Evolutionary conservation across 768 basidiomycete genomes (phyloP), one percentile per base, ranked within the genome.

Genomic region (Dacryopinax primogenitus): DNA sequence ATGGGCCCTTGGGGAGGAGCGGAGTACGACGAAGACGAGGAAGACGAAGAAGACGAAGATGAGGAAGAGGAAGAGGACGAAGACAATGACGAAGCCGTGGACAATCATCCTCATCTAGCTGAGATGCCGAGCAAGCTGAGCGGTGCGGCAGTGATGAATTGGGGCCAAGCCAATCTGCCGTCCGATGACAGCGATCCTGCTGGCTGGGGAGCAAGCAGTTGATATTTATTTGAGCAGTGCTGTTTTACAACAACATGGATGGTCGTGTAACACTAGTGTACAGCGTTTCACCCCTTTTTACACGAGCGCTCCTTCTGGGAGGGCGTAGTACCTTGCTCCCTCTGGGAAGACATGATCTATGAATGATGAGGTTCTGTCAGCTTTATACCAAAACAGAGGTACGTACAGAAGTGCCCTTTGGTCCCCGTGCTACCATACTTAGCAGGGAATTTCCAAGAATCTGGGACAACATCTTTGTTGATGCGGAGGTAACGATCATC

Each of bases 311-410:
- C 71, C 71, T 36, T 74, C 70, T 4, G 79, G 79, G 3, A 78
- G 61, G 33, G 73, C 73, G 70, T 78, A 80, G 69, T 80, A 80
- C 71, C 80, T 64, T 1, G 80, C 75, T 72, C 73, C 80, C 81
- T 79, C 83, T 79, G 1, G 87, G 85, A 78, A 90, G 86, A 88
- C 88, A 89, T 87, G 88, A 64, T 35, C 47, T 58, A 30, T 30
- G 1, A 35, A 12, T 2, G 28, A 4, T 32, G 6, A n/a, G 18
- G 51, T 15, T 30, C 1, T 51, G 18, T 62, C 33, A 62, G 28
- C 67, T 3, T 30, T 16, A 16, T 23, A 16, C 51, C 15, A 58
- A 21, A 13, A 58, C 3, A 34, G 64, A 21, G 62, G 13, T 21
- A 3, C 51, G 32, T 58, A 74, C 84, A 64, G 62, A 87, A 87